phyloP scores from a whole-genome alignment of 371 early-diverging fungal genomes.

The Mortierella sp. region DNA sequence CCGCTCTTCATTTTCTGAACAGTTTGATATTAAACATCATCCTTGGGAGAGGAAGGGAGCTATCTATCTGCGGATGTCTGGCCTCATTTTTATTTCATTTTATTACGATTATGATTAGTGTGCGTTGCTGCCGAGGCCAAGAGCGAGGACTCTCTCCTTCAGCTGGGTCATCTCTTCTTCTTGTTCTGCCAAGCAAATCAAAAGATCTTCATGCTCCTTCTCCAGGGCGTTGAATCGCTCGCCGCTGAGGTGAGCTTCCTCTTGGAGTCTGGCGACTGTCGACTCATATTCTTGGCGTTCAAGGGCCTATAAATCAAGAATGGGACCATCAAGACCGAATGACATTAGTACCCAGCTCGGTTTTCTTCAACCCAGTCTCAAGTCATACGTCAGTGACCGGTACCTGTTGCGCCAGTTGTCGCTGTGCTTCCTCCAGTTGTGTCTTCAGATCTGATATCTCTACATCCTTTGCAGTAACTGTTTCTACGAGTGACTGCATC shows the following conservation, averaged over 20 bases:
- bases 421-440: slow-evolving; percentile 26
- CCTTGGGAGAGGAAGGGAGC: no score
- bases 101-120: no score
- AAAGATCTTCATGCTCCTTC: slow-evolving; percentile 91
- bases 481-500: slow-evolving; percentile 42
- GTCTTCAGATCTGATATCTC: slow-evolving; percentile 51
- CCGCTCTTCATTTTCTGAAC: no score
- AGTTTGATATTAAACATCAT: no score
- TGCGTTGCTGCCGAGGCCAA: slow-evolving; percentile 20
- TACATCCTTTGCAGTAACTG: slow-evolving; percentile 37
- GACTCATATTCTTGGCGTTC: slow-evolving; percentile 31
- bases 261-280: slow-evolving; percentile 51
- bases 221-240: slow-evolving; percentile 62
- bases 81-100: no score
- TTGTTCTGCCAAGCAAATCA: slow-evolving; percentile 80
- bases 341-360: not conserved
- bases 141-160: slow-evolving; percentile 24
- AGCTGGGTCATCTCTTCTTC: slow-evolving; percentile 50
- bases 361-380: not conserved
- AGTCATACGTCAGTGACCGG: no score
- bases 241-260: slow-evolving; percentile 52
- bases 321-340: not conserved
- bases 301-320: slow-evolving; percentile 14
- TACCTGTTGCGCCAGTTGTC: slow-evolving; percentile 22
- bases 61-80: no score